Conservation (phyloP, 2,329 filamentous ascomycete species). For the Massarina eburnea region DNA sequence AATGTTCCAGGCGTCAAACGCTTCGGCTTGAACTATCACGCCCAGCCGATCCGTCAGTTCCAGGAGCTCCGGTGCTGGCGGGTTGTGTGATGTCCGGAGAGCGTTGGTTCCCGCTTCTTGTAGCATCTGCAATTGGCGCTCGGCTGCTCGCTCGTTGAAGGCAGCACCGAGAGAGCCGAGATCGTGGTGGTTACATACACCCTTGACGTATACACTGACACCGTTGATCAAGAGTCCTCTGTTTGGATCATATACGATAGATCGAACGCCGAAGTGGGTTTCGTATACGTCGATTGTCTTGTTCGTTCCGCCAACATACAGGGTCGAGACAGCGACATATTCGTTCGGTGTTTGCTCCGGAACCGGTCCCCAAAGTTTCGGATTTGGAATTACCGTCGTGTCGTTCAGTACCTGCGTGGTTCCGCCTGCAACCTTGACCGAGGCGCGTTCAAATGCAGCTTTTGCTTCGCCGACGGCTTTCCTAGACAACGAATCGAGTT, state of each 20-base stretch:
- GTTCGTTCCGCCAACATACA: conserved; percentile 28
- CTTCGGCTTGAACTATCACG: conserved; percentile 56
- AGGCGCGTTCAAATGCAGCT: conserved; percentile 35
- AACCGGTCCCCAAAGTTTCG: conserved; percentile 53
- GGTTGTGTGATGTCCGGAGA: conserved; percentile 57
- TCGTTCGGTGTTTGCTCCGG: conserved; percentile 51
- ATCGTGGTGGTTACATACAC: conserved; percentile 56
- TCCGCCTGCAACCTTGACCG: conserved; percentile 31
- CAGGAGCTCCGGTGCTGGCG: conserved; percentile 54
- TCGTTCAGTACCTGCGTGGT: conserved; percentile 38
- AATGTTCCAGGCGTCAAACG: conserved; percentile 56
- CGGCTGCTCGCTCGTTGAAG: conserved; percentile 53
- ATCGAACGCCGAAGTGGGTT: conserved; percentile 55
- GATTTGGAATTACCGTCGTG: conserved; percentile 43
- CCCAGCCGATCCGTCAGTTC: conserved; percentile 54
- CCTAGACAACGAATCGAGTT: conserved; percentile 38
- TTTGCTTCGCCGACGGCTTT: conserved; percentile 24
- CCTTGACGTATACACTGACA: conserved; percentile 50
- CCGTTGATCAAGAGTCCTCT: conserved; percentile 53
- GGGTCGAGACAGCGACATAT: conserved; percentile 50
- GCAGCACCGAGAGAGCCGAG: conserved; percentile 54
- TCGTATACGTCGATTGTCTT: conserved; percentile 50
- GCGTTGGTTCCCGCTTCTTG: conserved; percentile 55
- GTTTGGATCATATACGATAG: conserved; percentile 44
- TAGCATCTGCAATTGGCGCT: conserved; percentile 54